These are phyloP conservation scores for Heliamphora pulchella DNA, from an alignment of 179 eudicot genomes.

Conservation along the genomic window DNA sequence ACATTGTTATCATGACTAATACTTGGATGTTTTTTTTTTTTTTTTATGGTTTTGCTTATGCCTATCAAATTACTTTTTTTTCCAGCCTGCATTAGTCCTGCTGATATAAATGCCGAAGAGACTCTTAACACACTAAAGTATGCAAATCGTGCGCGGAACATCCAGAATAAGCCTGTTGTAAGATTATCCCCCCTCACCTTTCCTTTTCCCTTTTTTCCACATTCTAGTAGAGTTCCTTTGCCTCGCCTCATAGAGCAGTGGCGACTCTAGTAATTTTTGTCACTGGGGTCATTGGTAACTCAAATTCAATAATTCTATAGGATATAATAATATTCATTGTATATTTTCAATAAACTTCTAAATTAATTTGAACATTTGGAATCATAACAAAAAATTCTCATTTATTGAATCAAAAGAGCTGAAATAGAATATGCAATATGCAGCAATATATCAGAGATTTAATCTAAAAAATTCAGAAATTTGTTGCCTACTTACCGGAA, in stretches of 20 bases:
- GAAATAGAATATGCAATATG: no score
- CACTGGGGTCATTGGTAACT: no score
- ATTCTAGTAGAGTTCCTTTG: constrained; percentile 3
- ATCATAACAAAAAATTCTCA: no score
- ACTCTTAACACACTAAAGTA: constrained; percentile 96
- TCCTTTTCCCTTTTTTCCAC: background rate
- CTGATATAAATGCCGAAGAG: constrained; percentile 99
- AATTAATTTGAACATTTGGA: no score
- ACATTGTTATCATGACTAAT: background rate
- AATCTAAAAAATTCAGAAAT: no score
- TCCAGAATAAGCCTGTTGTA: constrained; percentile 96
- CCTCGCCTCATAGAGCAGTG: background rate
- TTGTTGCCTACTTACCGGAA: no score
- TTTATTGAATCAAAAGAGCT: no score
- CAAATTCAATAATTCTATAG: no score
- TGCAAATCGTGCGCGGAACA: constrained; percentile 98
- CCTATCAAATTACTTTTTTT: constrained; percentile 19
- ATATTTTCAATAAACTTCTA: no score
- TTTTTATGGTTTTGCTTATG: constrained; percentile 9
- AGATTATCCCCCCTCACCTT: constrained; percentile 22
- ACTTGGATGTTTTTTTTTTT: background rate
- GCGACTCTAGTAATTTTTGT: no score
- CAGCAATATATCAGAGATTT: no score
- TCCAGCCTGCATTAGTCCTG: constrained; percentile 99
- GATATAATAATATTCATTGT: no score